phyloP scores from a whole-genome alignment of 1,284 basidiomycete species.

The Ustilago curta region DNA sequence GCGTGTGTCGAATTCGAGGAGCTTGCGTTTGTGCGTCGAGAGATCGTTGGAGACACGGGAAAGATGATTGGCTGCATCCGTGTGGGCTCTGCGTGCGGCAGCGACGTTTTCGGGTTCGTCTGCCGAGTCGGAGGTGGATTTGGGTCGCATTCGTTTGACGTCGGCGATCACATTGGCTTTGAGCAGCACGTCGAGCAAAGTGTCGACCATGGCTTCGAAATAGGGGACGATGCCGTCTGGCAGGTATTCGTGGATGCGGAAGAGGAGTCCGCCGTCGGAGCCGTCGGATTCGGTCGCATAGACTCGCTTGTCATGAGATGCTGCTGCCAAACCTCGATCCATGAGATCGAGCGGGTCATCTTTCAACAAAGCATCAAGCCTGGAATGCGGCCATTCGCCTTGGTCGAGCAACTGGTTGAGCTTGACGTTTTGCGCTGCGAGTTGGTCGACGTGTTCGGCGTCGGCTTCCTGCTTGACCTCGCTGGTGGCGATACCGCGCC shows the following conservation, averaged over 20 bases:
- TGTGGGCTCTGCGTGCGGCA: conserved; percentile 73
- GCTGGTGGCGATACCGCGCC: conserved; percentile 70
- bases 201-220: conserved; percentile 79
- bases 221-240: conserved; percentile 83
- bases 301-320: conserved; percentile 19
- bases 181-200: conserved; percentile 77
- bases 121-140: conserved; percentile 5
- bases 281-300: conserved; percentile 25
- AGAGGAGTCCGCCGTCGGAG: conserved; percentile 71
- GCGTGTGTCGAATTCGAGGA: conserved; percentile 75
- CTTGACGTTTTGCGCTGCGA: conserved; percentile 33
- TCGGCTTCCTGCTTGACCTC: conserved; percentile 11
- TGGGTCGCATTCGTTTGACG: conserved; percentile 49
- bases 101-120: conserved; percentile 62
- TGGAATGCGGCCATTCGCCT: conserved; percentile 71
- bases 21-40: conserved; percentile 71
- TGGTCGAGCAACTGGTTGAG: conserved; percentile 48
- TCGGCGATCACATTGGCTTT: conserved; percentile 76
- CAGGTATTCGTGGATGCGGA: conserved; percentile 84
- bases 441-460: conserved; percentile 32
- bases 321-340: conserved; percentile 66
- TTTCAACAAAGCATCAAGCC: conserved; percentile 78
- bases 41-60: conserved; percentile 72
- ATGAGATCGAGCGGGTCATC: conserved; percentile 59
- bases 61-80: conserved; percentile 63